A percentile compares a stretch with the other conserved stretches of the same genome.
Evolutionary conservation across 805 yeast species (phyloP).

Genomic region (Metschnikowia orientalis): DNA sequence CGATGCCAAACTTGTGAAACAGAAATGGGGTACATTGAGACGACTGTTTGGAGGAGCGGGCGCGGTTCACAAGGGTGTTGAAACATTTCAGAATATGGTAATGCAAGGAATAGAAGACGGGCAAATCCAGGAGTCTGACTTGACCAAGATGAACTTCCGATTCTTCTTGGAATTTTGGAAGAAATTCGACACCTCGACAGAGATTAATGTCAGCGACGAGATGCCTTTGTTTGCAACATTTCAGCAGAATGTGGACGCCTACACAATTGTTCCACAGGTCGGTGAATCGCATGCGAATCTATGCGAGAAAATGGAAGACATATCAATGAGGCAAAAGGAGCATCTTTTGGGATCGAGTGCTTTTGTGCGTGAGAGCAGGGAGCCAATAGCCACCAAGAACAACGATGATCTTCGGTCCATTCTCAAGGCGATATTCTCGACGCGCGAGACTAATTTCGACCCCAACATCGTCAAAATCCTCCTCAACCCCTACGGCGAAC

Average conservation of each 20-base stretch:
- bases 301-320: slow-evolving; percentile 45
- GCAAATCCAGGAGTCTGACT: slow-evolving; percentile 43
- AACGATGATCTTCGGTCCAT: slow-evolving; percentile 37
- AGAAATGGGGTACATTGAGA: slow-evolving; percentile 69
- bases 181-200: slow-evolving; percentile 39
- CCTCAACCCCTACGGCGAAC: slow-evolving; percentile 44
- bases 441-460: slow-evolving; percentile 46
- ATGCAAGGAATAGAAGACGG: slow-evolving; percentile 56
- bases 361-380: slow-evolving; percentile 34
- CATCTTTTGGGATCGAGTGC: slow-evolving; percentile 43
- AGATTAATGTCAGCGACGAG: slow-evolving; percentile 24
- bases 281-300: slow-evolving; percentile 11
- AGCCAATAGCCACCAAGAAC: slow-evolving; percentile 3
- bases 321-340: slow-evolving; percentile 72
- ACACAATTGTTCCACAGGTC: slow-evolving; percentile 31
- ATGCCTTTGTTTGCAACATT: slow-evolving; percentile 39
- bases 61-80: slow-evolving; percentile 57
- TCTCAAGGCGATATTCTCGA: slow-evolving; percentile 56
- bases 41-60: slow-evolving; percentile 41
- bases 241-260: slow-evolving; percentile 46
- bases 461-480: slow-evolving; percentile 43
- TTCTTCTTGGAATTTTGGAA: slow-evolving; percentile 64
- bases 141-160: slow-evolving; percentile 47
- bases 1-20: slow-evolving; percentile 43
- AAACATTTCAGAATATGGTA: slow-evolving; percentile 66